These are phyloP conservation scores for Mangifera indica DNA, from an alignment of 345 rosid species.

Conservation along the genomic window DNA sequence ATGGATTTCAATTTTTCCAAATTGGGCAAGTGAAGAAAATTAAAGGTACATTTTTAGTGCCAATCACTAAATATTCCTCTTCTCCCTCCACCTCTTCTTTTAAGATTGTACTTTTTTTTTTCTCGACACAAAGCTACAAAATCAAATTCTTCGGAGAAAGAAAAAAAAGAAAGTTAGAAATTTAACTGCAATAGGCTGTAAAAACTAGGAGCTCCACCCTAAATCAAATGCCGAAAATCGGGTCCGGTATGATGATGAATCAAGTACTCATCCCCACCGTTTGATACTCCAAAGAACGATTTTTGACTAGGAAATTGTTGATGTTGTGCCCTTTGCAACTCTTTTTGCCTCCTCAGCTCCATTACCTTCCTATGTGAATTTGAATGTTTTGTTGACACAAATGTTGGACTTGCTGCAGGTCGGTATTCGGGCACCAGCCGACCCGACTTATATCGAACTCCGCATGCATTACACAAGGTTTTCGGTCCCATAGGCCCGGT, in stretches of 20 bases:
- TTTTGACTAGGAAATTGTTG: conserved; percentile 47
- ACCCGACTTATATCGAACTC: conserved; percentile 78
- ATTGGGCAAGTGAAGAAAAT: conserved; percentile 15
- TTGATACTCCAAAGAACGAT: conserved; percentile 46
- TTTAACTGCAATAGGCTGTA: conserved; percentile 7
- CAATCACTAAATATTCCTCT: neutral
- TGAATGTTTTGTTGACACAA: conserved; percentile 58
- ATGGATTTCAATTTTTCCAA: conserved; percentile 11
- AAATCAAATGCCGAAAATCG: conserved; percentile 47
- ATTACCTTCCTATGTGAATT: conserved; percentile 77
- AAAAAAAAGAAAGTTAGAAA: no score
- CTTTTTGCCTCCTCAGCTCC: conserved; percentile 73
- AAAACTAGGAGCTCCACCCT: conserved; percentile 7
- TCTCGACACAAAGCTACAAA: no score
- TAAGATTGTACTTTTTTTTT: neutral
- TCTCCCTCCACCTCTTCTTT: neutral
- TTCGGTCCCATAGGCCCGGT: conserved; percentile 80
- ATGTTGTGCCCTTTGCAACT: conserved; percentile 37
- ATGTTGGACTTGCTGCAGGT: conserved; percentile 78
- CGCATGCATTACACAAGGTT: conserved; percentile 74
- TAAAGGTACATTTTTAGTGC: conserved; percentile 11
- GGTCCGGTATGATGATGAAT: conserved; percentile 42
- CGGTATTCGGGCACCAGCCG: conserved; percentile 73
- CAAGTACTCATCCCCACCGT: conserved; percentile 53
- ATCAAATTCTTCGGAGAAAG: no score